Evolutionary conservation across 805 yeast species (phyloP).

Genomic region (Ascoidea tarda): DNA sequence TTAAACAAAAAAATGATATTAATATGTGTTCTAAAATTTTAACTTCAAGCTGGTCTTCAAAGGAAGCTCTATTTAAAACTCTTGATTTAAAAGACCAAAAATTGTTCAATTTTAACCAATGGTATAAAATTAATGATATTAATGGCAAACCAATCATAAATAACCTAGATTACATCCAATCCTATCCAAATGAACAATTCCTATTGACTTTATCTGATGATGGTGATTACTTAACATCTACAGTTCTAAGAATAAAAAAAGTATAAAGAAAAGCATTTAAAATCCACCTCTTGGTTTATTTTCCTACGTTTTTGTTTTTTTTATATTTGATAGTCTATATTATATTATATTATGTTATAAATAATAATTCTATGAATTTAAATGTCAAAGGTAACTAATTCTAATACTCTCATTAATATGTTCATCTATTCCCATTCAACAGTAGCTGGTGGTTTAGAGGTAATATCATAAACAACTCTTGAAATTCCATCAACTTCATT

Average conservation of each 20-base stretch:
- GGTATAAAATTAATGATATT: slow-evolving; percentile 33
- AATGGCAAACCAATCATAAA: slow-evolving; percentile 31
- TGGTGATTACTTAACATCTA: slow-evolving; percentile 40
- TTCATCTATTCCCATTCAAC: slow-evolving; percentile 88
- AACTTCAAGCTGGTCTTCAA: slow-evolving; percentile 48
- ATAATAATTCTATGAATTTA: not conserved
- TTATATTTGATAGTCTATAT: too few species aligned
- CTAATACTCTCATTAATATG: not conserved
- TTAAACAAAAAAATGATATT: not conserved
- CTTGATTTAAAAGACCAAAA: slow-evolving; percentile 33
- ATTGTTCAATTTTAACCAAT: slow-evolving; percentile 38
- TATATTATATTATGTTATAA: not conserved
- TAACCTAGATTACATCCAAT: slow-evolving; percentile 16
- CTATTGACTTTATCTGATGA: slow-evolving; percentile 52
- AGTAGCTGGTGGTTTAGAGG: slow-evolving; percentile 99
- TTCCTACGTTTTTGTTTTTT: too few species aligned
- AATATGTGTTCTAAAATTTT: not conserved
- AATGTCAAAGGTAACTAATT: too few species aligned
- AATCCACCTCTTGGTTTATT: too few species aligned
- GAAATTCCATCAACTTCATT: slow-evolving; percentile 99
- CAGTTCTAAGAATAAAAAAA: slow-evolving; percentile 28
- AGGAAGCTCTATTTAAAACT: slow-evolving; percentile 62
- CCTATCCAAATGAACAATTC: slow-evolving; percentile 28
- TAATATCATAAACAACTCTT: slow-evolving; percentile 95
- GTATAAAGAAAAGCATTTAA: too few species aligned